Evolutionary conservation across 2,329 filamentous ascomycete species (phyloP).

Genomic region (Pseudocercospora macadamiae): DNA sequence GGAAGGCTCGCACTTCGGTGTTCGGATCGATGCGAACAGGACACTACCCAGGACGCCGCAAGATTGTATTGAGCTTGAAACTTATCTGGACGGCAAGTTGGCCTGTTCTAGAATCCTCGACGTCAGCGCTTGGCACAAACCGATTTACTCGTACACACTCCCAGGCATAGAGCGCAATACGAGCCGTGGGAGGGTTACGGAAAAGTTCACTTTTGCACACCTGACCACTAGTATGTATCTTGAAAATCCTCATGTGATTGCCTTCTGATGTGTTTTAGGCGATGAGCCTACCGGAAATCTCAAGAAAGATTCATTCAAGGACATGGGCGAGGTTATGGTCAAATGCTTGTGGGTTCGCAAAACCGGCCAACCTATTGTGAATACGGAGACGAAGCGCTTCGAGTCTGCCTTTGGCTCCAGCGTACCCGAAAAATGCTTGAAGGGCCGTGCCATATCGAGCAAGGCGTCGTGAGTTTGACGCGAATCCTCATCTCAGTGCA

Average conservation of each 20-base stretch:
- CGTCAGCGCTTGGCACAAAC: not conserved
- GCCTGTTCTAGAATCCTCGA: not conserved
- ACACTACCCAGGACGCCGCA: not conserved
- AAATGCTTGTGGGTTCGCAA: slow-evolving; percentile 6
- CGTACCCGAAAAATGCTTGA: slow-evolving; percentile 33
- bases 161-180: slow-evolving; percentile 2
- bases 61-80: slow-evolving; percentile 5
- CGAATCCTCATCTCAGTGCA: not conserved
- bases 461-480: slow-evolving; percentile 26
- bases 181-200: not conserved
- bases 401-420: not conserved
- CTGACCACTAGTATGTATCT: slow-evolving; percentile 25
- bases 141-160: not conserved
- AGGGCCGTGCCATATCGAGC: slow-evolving; percentile 33
- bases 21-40: not conserved
- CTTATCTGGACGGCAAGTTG: slow-evolving; percentile 27
- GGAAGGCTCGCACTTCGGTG: slow-evolving; percentile 20
- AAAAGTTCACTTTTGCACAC: slow-evolving; percentile 23
- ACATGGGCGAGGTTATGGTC: slow-evolving; percentile 26
- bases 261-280: slow-evolving; percentile 5
- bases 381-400: not conserved
- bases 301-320: slow-evolving; percentile 12
- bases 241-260: not conserved
- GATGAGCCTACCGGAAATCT: slow-evolving; percentile 13
- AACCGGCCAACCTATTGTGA: not conserved